Evolutionary conservation across 2,329 filamentous ascomycete genomes (phyloP).

Genomic region (Paraphaeosphaeria sporulosa): DNA sequence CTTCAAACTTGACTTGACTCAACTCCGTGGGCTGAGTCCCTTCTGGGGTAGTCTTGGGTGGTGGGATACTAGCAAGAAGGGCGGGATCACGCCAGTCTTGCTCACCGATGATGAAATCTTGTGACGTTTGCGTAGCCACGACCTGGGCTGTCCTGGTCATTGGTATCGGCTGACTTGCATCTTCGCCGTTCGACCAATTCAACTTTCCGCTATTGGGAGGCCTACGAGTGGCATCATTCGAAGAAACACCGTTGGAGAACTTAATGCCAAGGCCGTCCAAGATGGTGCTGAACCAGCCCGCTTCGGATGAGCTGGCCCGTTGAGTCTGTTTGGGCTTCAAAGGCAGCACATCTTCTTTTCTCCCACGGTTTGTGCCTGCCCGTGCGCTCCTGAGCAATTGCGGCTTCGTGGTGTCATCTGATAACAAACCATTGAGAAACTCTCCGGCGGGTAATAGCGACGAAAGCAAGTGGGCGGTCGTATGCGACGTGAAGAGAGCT

Average conservation of each 20-base stretch:
- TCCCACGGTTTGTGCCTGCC: slow-evolving; percentile 37
- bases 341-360: slow-evolving; percentile 3
- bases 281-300: slow-evolving; percentile 57
- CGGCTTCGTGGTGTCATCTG: slow-evolving; percentile 60
- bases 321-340: slow-evolving; percentile 41
- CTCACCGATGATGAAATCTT: slow-evolving; percentile 81
- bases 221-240: slow-evolving; percentile 63
- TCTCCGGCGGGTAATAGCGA: slow-evolving; percentile 77
- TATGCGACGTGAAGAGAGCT: slow-evolving; percentile 92
- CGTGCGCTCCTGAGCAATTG: slow-evolving; percentile 22
- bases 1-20: slow-evolving; percentile 32
- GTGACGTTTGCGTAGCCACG: slow-evolving; percentile 18
- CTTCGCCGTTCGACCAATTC: slow-evolving; percentile 73
- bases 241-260: slow-evolving; percentile 16
- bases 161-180: slow-evolving; percentile 61
- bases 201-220: slow-evolving; percentile 76
- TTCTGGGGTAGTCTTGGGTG: slow-evolving; percentile 29
- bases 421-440: slow-evolving; percentile 66
- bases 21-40: slow-evolving; percentile 27
- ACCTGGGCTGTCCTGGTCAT: slow-evolving; percentile 30
- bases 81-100: slow-evolving; percentile 88
- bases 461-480: slow-evolving; percentile 90
- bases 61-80: slow-evolving; percentile 60
- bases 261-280: slow-evolving; percentile 54
- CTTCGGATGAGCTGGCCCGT: slow-evolving; percentile 30